Evolutionary conservation across 2,329 filamentous ascomycete genomes (phyloP).

Genomic region (Exserohilum rostratum): DNA sequence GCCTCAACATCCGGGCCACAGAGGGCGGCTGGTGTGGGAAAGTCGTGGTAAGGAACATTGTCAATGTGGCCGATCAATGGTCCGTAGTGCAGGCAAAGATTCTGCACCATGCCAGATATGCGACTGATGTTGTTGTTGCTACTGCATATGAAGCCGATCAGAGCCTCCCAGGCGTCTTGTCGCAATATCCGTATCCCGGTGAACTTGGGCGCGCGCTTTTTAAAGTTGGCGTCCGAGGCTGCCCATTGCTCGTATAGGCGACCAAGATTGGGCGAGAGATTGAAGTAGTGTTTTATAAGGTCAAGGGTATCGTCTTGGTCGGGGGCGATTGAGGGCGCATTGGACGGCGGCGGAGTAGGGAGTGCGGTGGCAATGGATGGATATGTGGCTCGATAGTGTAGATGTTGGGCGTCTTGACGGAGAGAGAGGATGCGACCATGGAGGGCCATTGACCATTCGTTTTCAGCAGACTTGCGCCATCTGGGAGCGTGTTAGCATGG

Average conservation of each 20-base stretch:
- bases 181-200: conserved; percentile 89
- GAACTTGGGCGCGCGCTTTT: conserved; percentile 83
- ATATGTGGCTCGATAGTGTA: conserved; percentile 79
- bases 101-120: conserved; percentile 96
- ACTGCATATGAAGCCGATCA: conserved; percentile 95
- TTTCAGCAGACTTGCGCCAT: conserved; percentile 80
- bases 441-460: conserved; percentile 90
- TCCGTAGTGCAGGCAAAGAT: conserved; percentile 86
- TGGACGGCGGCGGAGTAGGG: conserved; percentile 49
- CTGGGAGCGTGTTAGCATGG: conserved; percentile 50
- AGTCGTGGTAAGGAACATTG: conserved; percentile 80
- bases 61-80: conserved; percentile 73
- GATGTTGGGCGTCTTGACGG: conserved; percentile 76
- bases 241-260: conserved; percentile 88
- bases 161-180: conserved; percentile 94
- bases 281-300: conserved; percentile 84
- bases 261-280: conserved; percentile 76
- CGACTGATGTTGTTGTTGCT: conserved; percentile 98
- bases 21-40: conserved; percentile 78
- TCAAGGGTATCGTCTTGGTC: conserved; percentile 73
- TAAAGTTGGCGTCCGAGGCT: conserved; percentile 82
- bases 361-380: conserved; percentile 45
- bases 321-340: conserved; percentile 36
- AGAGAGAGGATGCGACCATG: conserved; percentile 84
- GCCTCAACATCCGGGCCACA: conserved; percentile 76